Evolutionary conservation across 208 protist genomes (phyloP).

Genomic region (Acanthamoeba triangularis): DNA sequence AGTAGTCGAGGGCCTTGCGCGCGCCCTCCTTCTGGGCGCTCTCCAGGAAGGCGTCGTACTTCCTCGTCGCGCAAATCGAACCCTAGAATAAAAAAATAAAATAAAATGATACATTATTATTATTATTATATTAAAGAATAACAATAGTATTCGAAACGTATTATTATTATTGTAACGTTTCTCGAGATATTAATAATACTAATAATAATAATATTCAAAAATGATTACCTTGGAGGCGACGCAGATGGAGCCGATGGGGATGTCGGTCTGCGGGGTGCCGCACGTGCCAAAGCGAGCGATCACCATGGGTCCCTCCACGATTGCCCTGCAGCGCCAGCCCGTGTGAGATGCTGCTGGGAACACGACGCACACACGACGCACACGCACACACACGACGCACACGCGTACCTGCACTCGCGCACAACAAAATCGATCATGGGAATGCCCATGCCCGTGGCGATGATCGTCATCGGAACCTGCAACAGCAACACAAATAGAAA

Average conservation of each 20-base stretch:
- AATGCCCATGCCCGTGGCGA: constrained; percentile 86
- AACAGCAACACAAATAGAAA: not conserved
- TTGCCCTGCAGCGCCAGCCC: not conserved
- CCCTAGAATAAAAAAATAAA: not conserved
- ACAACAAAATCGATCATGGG: constrained; percentile 90
- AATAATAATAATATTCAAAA: not conserved
- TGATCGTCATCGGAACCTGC: constrained; percentile 80
- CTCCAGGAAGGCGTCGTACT: not conserved
- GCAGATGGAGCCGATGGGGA: constrained; percentile 80
- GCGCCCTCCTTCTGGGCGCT: not conserved
- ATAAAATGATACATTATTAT: too few species aligned
- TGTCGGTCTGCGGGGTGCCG: constrained; percentile 78
- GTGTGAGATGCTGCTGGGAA: not conserved
- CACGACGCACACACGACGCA: not conserved
- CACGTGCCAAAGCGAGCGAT: constrained; percentile 88
- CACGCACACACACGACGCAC: not conserved
- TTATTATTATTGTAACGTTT: too few species aligned
- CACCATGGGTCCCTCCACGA: constrained; percentile 84
- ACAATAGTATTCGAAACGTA: too few species aligned
- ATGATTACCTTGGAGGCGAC: constrained; percentile 65
- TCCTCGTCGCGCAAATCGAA: not conserved
- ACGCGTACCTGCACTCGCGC: constrained; percentile 79
- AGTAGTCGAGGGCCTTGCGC: constrained; percentile 32
- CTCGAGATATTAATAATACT: not conserved
- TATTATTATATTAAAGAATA: too few species aligned